A percentile compares a stretch with the other conserved stretches of the same genome.
Conservation (phyloP, 2,329 filamentous ascomycete species). For the Periconia sp. region DNA sequence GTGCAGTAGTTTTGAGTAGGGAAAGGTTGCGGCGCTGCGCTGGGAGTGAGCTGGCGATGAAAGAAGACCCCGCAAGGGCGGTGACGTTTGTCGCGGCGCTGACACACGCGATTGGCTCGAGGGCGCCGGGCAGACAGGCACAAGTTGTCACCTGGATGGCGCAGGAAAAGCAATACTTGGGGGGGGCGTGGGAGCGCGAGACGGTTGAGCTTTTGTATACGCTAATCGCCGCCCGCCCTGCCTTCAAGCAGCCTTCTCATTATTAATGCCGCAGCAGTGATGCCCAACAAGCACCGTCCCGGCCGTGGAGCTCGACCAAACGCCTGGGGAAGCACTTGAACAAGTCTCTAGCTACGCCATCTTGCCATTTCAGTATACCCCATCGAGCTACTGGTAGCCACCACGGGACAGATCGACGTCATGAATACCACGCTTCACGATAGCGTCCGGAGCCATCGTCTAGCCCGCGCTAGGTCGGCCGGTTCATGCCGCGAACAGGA, state of each 20-base stretch:
- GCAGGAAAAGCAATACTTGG: slow-evolving; percentile 23
- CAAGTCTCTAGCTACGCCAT: slow-evolving; percentile 3
- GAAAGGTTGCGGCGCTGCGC: slow-evolving; percentile 3
- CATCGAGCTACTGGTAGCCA: not conserved
- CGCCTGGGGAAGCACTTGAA: slow-evolving; percentile 20
- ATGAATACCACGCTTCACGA: not conserved
- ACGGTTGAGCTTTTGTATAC: slow-evolving; percentile 11
- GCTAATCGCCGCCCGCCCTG: slow-evolving; percentile 12
- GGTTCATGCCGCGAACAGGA: not conserved
- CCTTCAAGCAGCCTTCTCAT: not conserved
- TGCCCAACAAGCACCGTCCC: slow-evolving; percentile 27
- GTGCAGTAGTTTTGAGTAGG: slow-evolving; percentile 4
- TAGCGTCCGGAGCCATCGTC: slow-evolving; percentile 2
- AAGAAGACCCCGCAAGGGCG: slow-evolving; percentile 28
- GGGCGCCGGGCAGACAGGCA: slow-evolving; percentile 3
- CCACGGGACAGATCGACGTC: too few species aligned
- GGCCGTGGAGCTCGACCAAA: slow-evolving; percentile 33
- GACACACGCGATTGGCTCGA: slow-evolving; percentile 25
- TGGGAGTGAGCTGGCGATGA: slow-evolving; percentile 25
- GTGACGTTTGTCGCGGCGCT: slow-evolving; percentile 32
- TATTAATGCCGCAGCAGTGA: slow-evolving; percentile 36
- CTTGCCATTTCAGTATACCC: not conserved
- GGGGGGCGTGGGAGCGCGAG: slow-evolving; percentile 3
- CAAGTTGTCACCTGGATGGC: slow-evolving; percentile 3
- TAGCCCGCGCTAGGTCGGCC: not conserved